Evolutionary conservation across 1,139 yeast genomes (phyloP).

Genomic region (Pichia sp.): DNA sequence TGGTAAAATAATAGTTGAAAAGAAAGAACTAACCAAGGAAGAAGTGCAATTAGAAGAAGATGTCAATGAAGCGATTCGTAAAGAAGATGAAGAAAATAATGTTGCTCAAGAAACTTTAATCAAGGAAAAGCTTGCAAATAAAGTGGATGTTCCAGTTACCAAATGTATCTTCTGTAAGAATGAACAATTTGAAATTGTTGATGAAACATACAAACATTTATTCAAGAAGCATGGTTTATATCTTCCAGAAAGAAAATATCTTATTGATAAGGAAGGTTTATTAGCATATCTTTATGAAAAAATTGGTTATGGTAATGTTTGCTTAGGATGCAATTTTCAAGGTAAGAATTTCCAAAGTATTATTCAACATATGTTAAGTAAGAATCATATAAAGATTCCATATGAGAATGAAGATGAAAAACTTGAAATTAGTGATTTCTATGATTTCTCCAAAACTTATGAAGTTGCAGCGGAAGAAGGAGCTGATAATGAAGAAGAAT

Average conservation of each 20-base stretch:
- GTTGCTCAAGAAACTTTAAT: slow-evolving; percentile 42
- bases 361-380: slow-evolving; percentile 80
- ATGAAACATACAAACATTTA: slow-evolving; percentile 72
- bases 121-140: slow-evolving; percentile 50
- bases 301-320: slow-evolving; percentile 78
- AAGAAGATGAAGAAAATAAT: slow-evolving; percentile 22
- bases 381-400: slow-evolving; percentile 84
- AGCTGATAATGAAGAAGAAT: slow-evolving; percentile 33
- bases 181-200: slow-evolving; percentile 35
- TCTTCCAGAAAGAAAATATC: slow-evolving; percentile 71
- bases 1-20: slow-evolving; percentile 19
- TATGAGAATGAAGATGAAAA: slow-evolving; percentile 80
- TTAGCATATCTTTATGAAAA: slow-evolving; percentile 71
- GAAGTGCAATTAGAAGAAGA: slow-evolving; percentile 14
- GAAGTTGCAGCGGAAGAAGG: slow-evolving; percentile 35
- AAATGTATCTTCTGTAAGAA: slow-evolving; percentile 75
- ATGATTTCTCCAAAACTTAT: slow-evolving; percentile 73
- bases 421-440: slow-evolving; percentile 72
- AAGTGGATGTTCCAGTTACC: slow-evolving; percentile 63
- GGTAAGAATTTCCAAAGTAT: slow-evolving; percentile 81
- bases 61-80: slow-evolving; percentile 17
- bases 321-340: slow-evolving; percentile 77
- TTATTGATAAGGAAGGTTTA: slow-evolving; percentile 65
- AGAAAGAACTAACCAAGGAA: slow-evolving; percentile 14
- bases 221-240: slow-evolving; percentile 72